Conservation (phyloP, 2,329 filamentous ascomycete genomes). For the Graphilbum sp. region DNA sequence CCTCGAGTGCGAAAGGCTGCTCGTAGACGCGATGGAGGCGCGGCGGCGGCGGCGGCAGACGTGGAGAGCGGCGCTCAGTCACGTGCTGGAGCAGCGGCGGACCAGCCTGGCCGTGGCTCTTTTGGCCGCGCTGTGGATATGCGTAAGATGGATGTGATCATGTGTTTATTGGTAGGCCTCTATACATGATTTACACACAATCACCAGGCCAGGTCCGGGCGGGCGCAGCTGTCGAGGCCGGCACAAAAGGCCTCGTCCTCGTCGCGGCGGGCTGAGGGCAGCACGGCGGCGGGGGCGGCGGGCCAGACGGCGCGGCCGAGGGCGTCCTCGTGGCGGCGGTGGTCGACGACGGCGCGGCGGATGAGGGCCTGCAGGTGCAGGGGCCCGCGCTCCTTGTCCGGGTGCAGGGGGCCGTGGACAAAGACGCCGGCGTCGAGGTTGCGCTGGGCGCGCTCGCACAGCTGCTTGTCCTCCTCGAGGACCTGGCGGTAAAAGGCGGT, state of each 20-base stretch:
- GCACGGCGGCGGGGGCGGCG: slow-evolving; percentile 8
- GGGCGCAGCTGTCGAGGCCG: background rate
- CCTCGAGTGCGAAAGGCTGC: too few relatives aligned
- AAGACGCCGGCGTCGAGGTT: slow-evolving; percentile 35
- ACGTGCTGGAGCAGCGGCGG: too few relatives aligned
- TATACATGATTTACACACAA: too few relatives aligned
- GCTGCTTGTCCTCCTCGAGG: slow-evolving; percentile 32
- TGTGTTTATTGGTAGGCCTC: too few relatives aligned
- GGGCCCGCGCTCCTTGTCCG: slow-evolving; percentile 33
- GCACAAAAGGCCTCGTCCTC: background rate
- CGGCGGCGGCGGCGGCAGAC: too few relatives aligned
- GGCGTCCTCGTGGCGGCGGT: slow-evolving; percentile 12
- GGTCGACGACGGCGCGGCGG: slow-evolving; percentile 13
- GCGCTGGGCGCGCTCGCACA: slow-evolving; percentile 30
- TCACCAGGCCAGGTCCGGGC: too few relatives aligned
- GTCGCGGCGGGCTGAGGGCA: background rate
- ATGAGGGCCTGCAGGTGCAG: slow-evolving; percentile 26
- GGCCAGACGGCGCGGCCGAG: slow-evolving; percentile 16
- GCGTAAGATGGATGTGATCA: too few relatives aligned
- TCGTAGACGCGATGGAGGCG: too few relatives aligned
- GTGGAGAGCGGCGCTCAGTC: too few relatives aligned
- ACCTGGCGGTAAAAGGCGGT: slow-evolving; percentile 33
- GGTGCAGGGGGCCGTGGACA: slow-evolving; percentile 33
- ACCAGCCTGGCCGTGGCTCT: too few relatives aligned
- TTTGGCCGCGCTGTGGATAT: too few relatives aligned